Evolutionary conservation across 2,329 filamentous ascomycete genomes (phyloP).

Genomic region (Ophiocordyceps camponoti-rufipedis): DNA sequence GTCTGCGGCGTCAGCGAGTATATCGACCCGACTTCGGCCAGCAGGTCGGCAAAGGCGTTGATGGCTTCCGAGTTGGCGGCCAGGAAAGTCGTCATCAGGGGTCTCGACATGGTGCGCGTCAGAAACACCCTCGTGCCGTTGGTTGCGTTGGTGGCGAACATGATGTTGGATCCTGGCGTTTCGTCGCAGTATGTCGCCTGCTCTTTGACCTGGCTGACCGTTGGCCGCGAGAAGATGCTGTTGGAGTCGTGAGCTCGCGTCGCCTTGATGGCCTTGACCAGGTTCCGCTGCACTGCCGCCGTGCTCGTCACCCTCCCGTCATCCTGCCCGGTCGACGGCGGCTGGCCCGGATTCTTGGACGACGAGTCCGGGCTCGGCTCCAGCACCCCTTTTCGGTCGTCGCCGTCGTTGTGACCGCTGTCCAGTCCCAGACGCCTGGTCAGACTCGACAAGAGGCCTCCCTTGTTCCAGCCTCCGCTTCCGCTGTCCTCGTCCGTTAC

Average conservation of each 20-base stretch:
- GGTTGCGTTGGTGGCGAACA: slow-evolving; percentile 48
- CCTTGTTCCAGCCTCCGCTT: slow-evolving; percentile 17
- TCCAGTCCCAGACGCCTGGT: slow-evolving; percentile 53
- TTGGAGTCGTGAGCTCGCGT: slow-evolving; percentile 61
- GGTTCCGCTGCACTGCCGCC: slow-evolving; percentile 45
- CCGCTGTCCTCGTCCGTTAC: slow-evolving; percentile 33
- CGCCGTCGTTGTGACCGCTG: slow-evolving; percentile 20
- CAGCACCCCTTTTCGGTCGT: slow-evolving; percentile 20
- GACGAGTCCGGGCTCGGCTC: slow-evolving; percentile 21
- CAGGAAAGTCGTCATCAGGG: slow-evolving; percentile 36
- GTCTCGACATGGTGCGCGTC: slow-evolving; percentile 29
- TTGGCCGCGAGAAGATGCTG: slow-evolving; percentile 52
- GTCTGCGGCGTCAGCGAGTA: slow-evolving; percentile 53
- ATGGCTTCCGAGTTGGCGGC: slow-evolving; percentile 40
- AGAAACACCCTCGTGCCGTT: slow-evolving; percentile 61
- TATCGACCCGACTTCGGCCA: slow-evolving; percentile 50
- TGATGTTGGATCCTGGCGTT: slow-evolving; percentile 54
- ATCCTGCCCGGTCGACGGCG: slow-evolving; percentile 13
- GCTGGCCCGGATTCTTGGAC: neutral
- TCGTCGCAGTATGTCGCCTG: slow-evolving; percentile 76
- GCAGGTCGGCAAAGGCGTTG: slow-evolving; percentile 48
- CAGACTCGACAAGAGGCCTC: slow-evolving; percentile 49
- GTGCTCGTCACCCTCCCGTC: slow-evolving; percentile 40
- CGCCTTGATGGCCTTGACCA: slow-evolving; percentile 61
- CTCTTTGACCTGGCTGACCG: slow-evolving; percentile 59